Percentiles rank a stretch among this genome's conserved stretches.
Evolutionary conservation across 2,329 filamentous ascomycete species (phyloP).

Genomic region (Ophiostoma novo-ulmi): DNA sequence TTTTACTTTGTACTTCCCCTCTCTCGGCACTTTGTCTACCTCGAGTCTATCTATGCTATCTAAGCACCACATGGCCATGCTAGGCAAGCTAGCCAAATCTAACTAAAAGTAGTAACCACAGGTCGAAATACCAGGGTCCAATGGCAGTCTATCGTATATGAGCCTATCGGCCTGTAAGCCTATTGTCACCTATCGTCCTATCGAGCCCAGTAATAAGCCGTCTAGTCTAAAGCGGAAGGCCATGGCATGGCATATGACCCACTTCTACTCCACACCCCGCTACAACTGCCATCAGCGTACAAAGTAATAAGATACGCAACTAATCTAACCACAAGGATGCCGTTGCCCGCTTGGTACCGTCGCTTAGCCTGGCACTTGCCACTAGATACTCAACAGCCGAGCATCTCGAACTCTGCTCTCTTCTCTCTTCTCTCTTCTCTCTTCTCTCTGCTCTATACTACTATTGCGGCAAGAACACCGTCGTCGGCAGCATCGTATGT

Average conservation of each 20-base stretch:
- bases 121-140: background rate
- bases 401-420: background rate
- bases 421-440: background rate
- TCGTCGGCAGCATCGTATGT: slow-evolving; percentile 5
- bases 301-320: too few relatives aligned
- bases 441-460: too few relatives aligned
- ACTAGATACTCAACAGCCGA: background rate
- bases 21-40: slow-evolving; percentile 7
- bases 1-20: background rate
- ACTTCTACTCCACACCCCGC: background rate
- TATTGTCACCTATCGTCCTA: too few relatives aligned
- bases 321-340: background rate
- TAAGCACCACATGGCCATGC: slow-evolving; percentile 10
- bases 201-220: background rate
- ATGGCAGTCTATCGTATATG: background rate
- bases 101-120: background rate
- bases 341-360: background rate
- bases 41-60: slow-evolving; percentile 14
- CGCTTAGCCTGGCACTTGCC: background rate
- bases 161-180: too few relatives aligned
- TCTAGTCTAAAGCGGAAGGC: slow-evolving; percentile 11
- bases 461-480: background rate
- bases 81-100: background rate
- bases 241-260: slow-evolving; percentile 7
- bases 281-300: background rate